Evolutionary conservation across 2,329 filamentous ascomycete genomes (phyloP).

Genomic region (Trichoderma harzianum): DNA sequence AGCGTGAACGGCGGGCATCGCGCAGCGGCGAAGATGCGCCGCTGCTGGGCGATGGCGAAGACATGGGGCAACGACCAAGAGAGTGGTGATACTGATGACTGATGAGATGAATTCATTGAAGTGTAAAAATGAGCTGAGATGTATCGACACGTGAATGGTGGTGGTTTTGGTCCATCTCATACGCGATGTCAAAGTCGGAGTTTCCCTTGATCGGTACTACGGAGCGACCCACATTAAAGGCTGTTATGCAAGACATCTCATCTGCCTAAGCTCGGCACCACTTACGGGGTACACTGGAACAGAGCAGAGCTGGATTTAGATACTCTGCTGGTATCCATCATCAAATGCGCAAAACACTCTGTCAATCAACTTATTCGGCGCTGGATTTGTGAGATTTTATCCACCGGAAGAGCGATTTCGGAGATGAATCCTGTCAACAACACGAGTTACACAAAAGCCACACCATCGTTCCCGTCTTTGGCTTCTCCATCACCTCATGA

Average conservation of each 20-base stretch:
- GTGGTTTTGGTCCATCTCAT: not conserved
- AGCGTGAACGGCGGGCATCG: slow-evolving; percentile 56
- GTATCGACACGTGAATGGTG: not conserved
- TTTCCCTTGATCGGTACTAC: not conserved
- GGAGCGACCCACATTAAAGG: not conserved
- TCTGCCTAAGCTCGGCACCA: not conserved
- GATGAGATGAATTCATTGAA: not conserved
- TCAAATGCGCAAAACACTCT: not conserved
- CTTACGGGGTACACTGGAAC: not conserved
- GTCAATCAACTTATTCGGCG: not conserved
- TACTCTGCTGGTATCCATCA: not conserved
- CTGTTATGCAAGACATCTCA: not conserved
- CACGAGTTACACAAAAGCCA: not conserved
- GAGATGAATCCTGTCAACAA: not conserved
- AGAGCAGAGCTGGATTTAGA: not conserved
- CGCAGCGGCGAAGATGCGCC: slow-evolving; percentile 29
- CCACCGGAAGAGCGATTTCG: not conserved
- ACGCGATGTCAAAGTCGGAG: not conserved
- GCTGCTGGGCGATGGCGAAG: slow-evolving; percentile 23
- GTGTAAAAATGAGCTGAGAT: not conserved
- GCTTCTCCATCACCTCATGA: not conserved
- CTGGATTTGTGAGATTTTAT: not conserved
- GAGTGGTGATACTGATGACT: not conserved
- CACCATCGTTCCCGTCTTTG: not conserved
- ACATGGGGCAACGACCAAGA: slow-evolving; percentile 21